Conservation (phyloP, 2,329 filamentous ascomycete species). For the Proliferodiscus dingleyae region DNA sequence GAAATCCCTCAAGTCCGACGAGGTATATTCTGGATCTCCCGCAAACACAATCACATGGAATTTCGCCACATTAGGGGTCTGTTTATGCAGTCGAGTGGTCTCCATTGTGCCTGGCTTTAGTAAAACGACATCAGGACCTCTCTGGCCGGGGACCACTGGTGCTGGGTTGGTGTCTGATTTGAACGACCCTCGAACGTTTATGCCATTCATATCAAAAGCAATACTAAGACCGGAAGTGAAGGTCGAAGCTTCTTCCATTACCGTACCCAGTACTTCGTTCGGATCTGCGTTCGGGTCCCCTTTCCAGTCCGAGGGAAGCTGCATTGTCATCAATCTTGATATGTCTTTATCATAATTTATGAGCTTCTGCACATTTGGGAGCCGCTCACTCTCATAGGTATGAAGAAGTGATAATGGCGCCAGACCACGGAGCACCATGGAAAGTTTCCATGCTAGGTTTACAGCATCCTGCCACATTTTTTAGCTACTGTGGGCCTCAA, state of each 20-base stretch:
- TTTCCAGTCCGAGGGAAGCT: constrained; percentile 35
- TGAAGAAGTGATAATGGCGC: constrained; percentile 41
- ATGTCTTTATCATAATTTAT: constrained; percentile 39
- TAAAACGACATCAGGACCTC: constrained; percentile 43
- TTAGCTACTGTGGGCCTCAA: too few relatives aligned
- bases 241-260: constrained; percentile 53
- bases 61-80: constrained; percentile 37
- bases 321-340: constrained; percentile 37
- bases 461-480: constrained; percentile 50
- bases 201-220: constrained; percentile 44
- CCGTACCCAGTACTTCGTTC: constrained; percentile 45
- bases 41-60: constrained; percentile 42
- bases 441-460: constrained; percentile 58
- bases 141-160: constrained; percentile 35
- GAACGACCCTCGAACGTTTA: constrained; percentile 36
- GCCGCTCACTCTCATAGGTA: constrained; percentile 50
- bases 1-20: constrained; percentile 16
- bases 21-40: constrained; percentile 30
- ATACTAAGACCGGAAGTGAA: constrained; percentile 60
- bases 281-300: constrained; percentile 38
- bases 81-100: constrained; percentile 38
- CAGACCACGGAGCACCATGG: constrained; percentile 41
- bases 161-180: constrained; percentile 15
- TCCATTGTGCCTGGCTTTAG: constrained; percentile 42
- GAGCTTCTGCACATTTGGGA: constrained; percentile 36